A percentile compares a stretch with the other conserved stretches of the same genome.
Conservation (phyloP, 2,329 filamentous ascomycete species). For the Fusarium brachygibbosum region DNA sequence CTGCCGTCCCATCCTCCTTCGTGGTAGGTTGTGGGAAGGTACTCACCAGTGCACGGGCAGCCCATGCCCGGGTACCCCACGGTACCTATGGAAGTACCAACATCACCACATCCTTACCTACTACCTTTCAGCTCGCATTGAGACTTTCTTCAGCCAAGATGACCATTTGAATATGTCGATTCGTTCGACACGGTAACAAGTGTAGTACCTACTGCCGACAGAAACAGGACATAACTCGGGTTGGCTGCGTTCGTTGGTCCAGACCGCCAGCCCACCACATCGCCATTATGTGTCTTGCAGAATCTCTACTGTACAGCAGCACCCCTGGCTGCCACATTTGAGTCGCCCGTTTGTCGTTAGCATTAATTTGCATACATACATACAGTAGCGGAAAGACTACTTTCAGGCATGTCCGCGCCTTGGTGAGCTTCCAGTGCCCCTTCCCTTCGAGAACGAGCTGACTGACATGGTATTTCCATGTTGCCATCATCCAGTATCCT, state of each 20-base stretch:
- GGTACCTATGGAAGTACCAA: not conserved
- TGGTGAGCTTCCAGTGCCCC: conserved; percentile 32
- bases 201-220: conserved; percentile 11
- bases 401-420: conserved; percentile 24
- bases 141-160: conserved; percentile 13
- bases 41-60: not conserved
- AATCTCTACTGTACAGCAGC: conserved; percentile 34
- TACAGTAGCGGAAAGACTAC: conserved; percentile 12
- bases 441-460: conserved; percentile 30
- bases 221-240: not conserved
- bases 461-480: conserved; percentile 36
- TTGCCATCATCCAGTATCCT: conserved; percentile 29
- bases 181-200: not conserved
- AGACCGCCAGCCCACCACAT: conserved; percentile 34
- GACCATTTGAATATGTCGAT: not conserved
- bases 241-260: conserved; percentile 22
- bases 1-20: conserved; percentile 3
- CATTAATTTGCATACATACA: conserved; percentile 15
- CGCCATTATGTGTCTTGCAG: conserved; percentile 33
- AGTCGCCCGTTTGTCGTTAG: conserved; percentile 21
- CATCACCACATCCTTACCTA: not conserved
- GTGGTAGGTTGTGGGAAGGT: not conserved
- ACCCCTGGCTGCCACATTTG: conserved; percentile 25
- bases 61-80: too few species aligned
- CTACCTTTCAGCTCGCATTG: conserved; percentile 3